Conservation (phyloP, 257 asterid genomes). For the Knoxia roxburghii region DNA sequence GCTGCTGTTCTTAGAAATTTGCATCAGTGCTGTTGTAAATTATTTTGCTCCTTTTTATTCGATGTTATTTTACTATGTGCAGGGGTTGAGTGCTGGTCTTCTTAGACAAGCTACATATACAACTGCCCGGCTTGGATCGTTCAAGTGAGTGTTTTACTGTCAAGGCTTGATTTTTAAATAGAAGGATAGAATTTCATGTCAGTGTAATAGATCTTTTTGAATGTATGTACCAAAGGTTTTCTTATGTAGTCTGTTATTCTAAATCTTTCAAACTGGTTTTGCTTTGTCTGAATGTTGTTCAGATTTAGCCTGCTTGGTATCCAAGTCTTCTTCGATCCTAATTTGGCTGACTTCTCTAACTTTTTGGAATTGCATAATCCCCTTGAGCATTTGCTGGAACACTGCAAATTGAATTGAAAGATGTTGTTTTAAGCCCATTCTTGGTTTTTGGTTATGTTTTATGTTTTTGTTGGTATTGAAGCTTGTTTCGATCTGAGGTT, state of each 20-base stretch:
- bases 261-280: background rate
- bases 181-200: background rate
- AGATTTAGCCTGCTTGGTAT: background rate
- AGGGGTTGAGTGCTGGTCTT: slow-evolving; percentile 97
- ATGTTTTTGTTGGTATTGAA: background rate
- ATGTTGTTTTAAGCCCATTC: background rate
- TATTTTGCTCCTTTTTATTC: background rate
- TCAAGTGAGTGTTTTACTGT: slow-evolving; percentile 41
- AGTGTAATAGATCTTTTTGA: background rate
- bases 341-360: background rate
- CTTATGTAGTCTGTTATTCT: background rate
- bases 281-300: background rate
- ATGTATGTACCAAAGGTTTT: background rate
- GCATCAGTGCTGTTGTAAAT: too few species aligned
- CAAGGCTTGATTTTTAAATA: background rate
- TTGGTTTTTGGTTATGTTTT: too few species aligned
- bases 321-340: background rate
- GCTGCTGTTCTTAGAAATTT: background rate
- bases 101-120: slow-evolving; percentile 97
- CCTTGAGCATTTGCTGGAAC: too few species aligned
- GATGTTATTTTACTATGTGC: slow-evolving; percentile 13
- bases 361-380: too few species aligned
- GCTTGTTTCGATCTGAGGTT: background rate
- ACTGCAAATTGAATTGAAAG: background rate
- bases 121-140: slow-evolving; percentile 93